Evolutionary conservation across 2,329 filamentous ascomycete species (phyloP), one percentile per base, ranked within the genome.

Genomic region (Ambrosiella beaveri): DNA sequence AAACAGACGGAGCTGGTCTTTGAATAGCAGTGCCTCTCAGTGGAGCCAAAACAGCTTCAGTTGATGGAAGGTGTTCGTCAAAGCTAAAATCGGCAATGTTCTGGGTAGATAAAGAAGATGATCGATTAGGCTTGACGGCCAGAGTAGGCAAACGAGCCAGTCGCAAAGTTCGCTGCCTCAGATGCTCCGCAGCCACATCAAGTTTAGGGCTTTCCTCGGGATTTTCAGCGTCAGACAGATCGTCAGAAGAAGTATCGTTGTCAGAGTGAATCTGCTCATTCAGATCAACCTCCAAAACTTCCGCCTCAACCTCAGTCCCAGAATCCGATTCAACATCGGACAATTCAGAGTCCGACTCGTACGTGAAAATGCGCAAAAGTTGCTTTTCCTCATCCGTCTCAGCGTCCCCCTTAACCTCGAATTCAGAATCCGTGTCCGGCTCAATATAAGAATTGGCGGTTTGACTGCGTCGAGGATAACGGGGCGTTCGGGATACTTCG

Each of bases 361-460:
- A 53, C 19, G 44, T 47, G n/a, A 47, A 47, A 8, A 47, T 17
- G 3, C 44, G n/a, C 44, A 47, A 47, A 13, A 47, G 44, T 19
- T 51, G 6, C 13, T 15, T 19, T 41, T 54, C 52, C 3, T 41
- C 35, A 12, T 54, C 52, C 3, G 9, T 35, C 19, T 44, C 52
- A 7, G 37, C 13, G 4, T 41, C 52, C 9, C 13, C n/a, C 19
- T 5, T 13, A 8, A 17, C 52, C 1, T 54, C 52, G 19, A 54
- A 27, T 11, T 54, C 52, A 8, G 38, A 40, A 54, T 54, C 52
- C 12, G 37, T 54, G 8, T 54, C 52, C 19, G 52, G 52, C 44
- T 54, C 52, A 54, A 54, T 54, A 54, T 54, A 54, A 12, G 52
- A 54, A 44, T 13, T 54, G 9, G 15, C 13, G n/a, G 52, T 41